Evolutionary conservation across 2,329 filamentous ascomycete species (phyloP).

Genomic region (Mycogone perniciosa): DNA sequence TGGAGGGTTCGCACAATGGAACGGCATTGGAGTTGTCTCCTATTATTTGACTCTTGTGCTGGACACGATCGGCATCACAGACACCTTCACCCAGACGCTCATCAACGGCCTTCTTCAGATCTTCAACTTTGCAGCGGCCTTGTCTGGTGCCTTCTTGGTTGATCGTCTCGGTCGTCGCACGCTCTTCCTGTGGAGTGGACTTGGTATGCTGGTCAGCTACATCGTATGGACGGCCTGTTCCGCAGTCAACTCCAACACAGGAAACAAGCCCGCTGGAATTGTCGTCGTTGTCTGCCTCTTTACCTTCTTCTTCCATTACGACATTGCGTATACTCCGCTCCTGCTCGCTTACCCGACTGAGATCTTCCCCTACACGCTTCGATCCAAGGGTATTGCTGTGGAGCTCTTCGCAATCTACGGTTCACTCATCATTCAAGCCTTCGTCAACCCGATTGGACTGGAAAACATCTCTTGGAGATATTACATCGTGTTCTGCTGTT

Average conservation of each 20-base stretch:
- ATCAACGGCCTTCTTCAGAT: constrained; percentile 38
- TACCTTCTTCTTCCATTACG: constrained; percentile 39
- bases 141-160: constrained; percentile 32
- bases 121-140: constrained; percentile 33
- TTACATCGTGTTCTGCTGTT: constrained; percentile 15
- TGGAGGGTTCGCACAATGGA: constrained; percentile 26
- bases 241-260: constrained; percentile 24
- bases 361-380: constrained; percentile 32
- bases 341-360: constrained; percentile 38
- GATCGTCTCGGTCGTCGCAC: constrained; percentile 37
- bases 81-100: constrained; percentile 31
- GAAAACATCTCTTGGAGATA: constrained; percentile 15
- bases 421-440: constrained; percentile 30
- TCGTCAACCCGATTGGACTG: constrained; percentile 25
- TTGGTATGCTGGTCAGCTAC: constrained; percentile 32
- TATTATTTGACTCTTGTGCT: constrained; percentile 35
- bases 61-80: constrained; percentile 32
- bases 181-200: constrained; percentile 31
- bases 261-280: constrained; percentile 30
- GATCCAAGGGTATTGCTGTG: constrained; percentile 33
- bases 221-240: constrained; percentile 34
- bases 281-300: constrained; percentile 43
- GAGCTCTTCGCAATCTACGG: constrained; percentile 37
- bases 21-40: constrained; percentile 26
- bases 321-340: constrained; percentile 41